Evolutionary conservation across 2,329 filamentous ascomycete species (phyloP).

Genomic region (Sporothrix variecibatus): DNA sequence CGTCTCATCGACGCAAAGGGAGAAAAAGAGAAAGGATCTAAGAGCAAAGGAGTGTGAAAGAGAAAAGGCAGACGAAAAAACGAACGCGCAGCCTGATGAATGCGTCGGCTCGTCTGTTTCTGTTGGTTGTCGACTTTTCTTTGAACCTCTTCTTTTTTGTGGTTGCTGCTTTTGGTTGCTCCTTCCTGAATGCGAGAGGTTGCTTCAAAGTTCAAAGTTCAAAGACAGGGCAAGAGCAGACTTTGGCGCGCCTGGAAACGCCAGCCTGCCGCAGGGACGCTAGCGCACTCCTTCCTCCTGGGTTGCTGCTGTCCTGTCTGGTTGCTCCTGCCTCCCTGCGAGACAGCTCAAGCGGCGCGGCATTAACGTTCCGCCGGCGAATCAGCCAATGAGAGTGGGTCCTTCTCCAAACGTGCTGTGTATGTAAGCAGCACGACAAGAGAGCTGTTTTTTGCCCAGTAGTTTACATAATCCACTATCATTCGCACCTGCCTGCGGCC

Average conservation of each 20-base stretch:
- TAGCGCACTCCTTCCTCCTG: neutral
- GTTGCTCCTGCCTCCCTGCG: conserved; percentile 9
- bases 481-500: neutral
- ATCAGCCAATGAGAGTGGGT: neutral
- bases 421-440: neutral
- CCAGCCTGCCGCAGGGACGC: conserved; percentile 7
- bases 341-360: neutral
- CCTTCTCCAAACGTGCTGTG: neutral
- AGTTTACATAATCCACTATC: neutral
- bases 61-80: neutral
- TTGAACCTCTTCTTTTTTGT: neutral
- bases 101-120: conserved; percentile 1
- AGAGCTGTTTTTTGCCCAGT: neutral
- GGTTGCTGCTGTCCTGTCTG: neutral
- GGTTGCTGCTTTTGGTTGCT: neutral
- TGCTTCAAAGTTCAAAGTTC: neutral
- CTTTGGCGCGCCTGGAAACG: conserved; percentile 8
- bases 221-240: neutral
- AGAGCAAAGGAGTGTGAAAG: neutral
- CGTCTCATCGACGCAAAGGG: neutral
- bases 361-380: conserved; percentile 16
- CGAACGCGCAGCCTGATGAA: conserved; percentile 19
- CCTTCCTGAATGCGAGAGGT: neutral
- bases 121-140: conserved; percentile 6
- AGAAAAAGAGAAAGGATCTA: neutral